phyloP scores from a whole-genome alignment of 768 basidiomycete genomes.

The Mycena haematopus region DNA sequence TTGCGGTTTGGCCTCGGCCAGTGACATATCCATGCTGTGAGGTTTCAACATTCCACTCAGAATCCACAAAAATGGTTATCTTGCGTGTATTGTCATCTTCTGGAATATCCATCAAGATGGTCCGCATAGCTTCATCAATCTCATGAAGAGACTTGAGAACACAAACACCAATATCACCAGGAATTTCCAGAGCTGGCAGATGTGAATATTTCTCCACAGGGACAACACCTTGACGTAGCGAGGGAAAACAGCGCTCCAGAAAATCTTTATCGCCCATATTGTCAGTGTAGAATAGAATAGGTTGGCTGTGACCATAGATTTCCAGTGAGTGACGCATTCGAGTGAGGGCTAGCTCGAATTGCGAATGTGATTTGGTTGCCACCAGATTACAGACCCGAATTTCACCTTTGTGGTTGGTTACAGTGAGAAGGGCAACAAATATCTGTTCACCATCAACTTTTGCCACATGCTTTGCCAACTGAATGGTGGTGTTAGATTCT shows the following conservation, averaged over 20 bases:
- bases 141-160: background rate
- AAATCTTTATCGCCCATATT: constrained; percentile 32
- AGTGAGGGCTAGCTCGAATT: constrained; percentile 20
- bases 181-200: constrained; percentile 16
- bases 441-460: constrained; percentile 9
- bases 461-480: constrained; percentile 8
- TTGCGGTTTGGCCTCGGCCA: too few species aligned
- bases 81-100: background rate
- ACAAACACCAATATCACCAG: background rate
- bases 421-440: background rate
- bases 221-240: constrained; percentile 32
- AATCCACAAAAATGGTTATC: constrained; percentile 3
- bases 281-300: constrained; percentile 25
- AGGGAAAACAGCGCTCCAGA: too few species aligned
- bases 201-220: constrained; percentile 35
- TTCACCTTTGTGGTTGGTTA: constrained; percentile 12
- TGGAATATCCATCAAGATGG: constrained; percentile 6
- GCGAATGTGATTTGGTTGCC: constrained; percentile 38
- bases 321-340: constrained; percentile 5
- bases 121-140: background rate
- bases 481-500: background rate
- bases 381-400: constrained; percentile 31
- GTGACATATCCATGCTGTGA: too few species aligned
- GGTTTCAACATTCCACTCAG: too few species aligned
- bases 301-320: constrained; percentile 20